These are phyloP conservation scores for Pezicula carpinea DNA, from an alignment of 2,329 filamentous ascomycete species.

Conservation along the genomic window DNA sequence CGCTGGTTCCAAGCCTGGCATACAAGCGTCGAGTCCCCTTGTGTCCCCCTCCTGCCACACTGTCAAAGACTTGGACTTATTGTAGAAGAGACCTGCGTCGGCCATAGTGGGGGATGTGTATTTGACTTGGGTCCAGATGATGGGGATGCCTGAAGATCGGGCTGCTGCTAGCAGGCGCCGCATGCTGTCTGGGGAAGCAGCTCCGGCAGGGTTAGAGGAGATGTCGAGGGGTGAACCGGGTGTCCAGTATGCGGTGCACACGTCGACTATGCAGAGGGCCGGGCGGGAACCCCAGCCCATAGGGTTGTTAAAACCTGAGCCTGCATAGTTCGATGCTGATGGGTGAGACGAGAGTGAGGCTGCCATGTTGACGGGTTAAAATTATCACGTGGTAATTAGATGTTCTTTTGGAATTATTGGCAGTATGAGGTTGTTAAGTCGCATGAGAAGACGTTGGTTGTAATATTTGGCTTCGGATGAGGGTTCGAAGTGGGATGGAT, in stretches of 20 bases:
- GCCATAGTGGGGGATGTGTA: conserved; percentile 38
- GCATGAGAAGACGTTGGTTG: not conserved
- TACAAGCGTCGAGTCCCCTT: conserved; percentile 33
- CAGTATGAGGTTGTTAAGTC: too few species aligned
- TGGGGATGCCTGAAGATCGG: conserved; percentile 31
- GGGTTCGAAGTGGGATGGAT: not conserved
- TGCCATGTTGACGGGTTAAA: not conserved
- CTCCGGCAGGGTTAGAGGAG: conserved; percentile 32
- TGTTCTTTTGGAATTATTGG: not conserved
- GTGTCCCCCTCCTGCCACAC: conserved; percentile 35
- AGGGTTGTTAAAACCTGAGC: conserved; percentile 1
- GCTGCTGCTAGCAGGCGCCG: conserved; percentile 35
- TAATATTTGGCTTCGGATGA: not conserved
- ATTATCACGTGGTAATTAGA: not conserved
- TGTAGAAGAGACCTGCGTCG: conserved; percentile 40
- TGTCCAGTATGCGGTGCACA: conserved; percentile 42
- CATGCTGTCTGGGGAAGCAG: conserved; percentile 32
- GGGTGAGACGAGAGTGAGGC: not conserved
- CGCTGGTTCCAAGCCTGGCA: conserved; percentile 34
- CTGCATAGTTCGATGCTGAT: not conserved
- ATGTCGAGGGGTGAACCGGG: conserved; percentile 35
- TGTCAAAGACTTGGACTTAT: conserved; percentile 36
- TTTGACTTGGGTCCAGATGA: conserved; percentile 40
- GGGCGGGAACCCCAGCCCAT: conserved; percentile 21
- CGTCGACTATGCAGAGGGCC: conserved; percentile 40